These are phyloP conservation scores for Pseudodiploospora longispora DNA, from an alignment of 2,329 filamentous ascomycete species.

Conservation along the genomic window DNA sequence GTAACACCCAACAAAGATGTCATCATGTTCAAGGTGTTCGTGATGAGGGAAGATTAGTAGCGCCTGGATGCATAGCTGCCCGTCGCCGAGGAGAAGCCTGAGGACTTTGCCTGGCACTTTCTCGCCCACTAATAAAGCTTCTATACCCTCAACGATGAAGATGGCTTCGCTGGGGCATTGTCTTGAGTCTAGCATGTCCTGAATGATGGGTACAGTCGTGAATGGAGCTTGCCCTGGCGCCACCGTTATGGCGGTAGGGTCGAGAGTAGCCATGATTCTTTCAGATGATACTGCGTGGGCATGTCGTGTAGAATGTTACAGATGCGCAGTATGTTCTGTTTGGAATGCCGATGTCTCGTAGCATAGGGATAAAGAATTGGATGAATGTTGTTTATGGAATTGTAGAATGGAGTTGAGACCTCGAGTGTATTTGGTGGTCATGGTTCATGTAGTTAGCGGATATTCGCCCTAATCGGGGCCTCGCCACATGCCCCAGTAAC, in stretches of 20 bases:
- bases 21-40: conserved; percentile 35
- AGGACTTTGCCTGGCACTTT: conserved; percentile 34
- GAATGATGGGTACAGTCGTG: conserved; percentile 32
- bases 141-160: conserved; percentile 42
- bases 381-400: no score
- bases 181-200: conserved; percentile 39
- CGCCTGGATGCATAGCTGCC: conserved; percentile 46
- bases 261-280: conserved; percentile 16
- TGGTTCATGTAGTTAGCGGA: conserved; percentile 18
- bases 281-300: neutral
- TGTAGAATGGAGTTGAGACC: no score
- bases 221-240: conserved; percentile 17
- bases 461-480: conserved; percentile 17
- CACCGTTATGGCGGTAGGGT: conserved; percentile 19
- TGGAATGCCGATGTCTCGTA: no score
- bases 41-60: conserved; percentile 39
- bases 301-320: neutral
- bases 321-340: no score
- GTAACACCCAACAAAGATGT: conserved; percentile 41
- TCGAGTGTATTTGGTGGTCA: no score
- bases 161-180: conserved; percentile 40
- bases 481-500: conserved; percentile 6
- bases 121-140: conserved; percentile 26
- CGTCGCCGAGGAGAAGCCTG: conserved; percentile 44
- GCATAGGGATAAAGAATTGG: no score